These are phyloP conservation scores for Parathielavia hyrcaniae DNA, from an alignment of 495 filamentous ascomycete species.

Conservation along the genomic window DNA sequence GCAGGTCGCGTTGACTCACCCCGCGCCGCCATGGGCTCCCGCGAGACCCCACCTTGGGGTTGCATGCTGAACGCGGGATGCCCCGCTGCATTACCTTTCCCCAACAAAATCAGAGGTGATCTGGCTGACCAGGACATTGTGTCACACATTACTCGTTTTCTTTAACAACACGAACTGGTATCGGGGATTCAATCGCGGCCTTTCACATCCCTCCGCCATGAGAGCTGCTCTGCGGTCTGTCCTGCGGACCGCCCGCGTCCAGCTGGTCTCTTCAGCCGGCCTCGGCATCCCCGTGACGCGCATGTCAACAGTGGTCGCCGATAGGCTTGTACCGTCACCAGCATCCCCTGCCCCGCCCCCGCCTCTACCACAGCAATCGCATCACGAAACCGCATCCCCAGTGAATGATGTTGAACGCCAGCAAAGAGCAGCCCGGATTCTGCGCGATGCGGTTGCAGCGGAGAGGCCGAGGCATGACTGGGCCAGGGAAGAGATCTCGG, in stretches of 20 bases:
- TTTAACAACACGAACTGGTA: not conserved
- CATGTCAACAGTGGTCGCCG: slow-evolving; percentile 10
- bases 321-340: not conserved
- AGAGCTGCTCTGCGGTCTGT: not conserved
- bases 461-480: slow-evolving; percentile 59
- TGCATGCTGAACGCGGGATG: slow-evolving; percentile 11
- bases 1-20: slow-evolving; percentile 8
- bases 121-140: not conserved
- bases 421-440: slow-evolving; percentile 16
- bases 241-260: not conserved
- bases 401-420: not conserved
- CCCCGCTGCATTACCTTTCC: not conserved
- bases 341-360: not conserved
- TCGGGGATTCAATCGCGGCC: not conserved
- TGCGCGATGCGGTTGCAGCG: slow-evolving; percentile 49
- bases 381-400: not conserved
- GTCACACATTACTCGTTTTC: not conserved
- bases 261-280: not conserved
- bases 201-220: slow-evolving; percentile 1
- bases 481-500: slow-evolving; percentile 68
- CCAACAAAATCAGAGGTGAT: slow-evolving; percentile 12
- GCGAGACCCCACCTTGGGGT: slow-evolving; percentile 9
- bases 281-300: not conserved
- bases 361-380: not conserved
- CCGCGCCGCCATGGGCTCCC: not conserved